Base-by-base conservation (phyloP, 2,329 filamentous ascomycete species). In the Tolypocladium ophioglossoides region DNA sequence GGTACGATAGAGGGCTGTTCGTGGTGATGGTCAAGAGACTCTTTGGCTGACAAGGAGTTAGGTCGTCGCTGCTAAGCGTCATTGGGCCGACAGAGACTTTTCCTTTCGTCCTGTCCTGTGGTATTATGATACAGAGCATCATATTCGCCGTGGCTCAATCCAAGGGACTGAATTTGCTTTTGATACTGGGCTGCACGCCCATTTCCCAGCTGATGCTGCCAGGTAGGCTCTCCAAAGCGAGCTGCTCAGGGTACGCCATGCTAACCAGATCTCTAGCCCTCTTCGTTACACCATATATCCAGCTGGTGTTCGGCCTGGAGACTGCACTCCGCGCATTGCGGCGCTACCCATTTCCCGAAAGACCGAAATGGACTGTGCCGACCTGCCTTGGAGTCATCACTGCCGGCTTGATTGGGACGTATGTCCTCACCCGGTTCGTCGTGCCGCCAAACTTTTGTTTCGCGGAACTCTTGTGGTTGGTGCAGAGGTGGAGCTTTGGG, bases 391-490 rank as follows among this genome's bases (percentile, higher is more conserved):
- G 66, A 22, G 63, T 76, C 14, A 67, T 85, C 30, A 66, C 75
- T 20, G 64, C 80, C 48, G 70, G 83, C 55, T 63, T 79, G 22
- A 64, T 87, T 37, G 66, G 70, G 39, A 82, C 79, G 22, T 85
- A 83, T 68, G 69, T 84, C 39, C 77, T 84, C 30, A 81, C 83
- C 18, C 71, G 78, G 54, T 72, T 80, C 51, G 70, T 78, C 57
- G 74, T 72, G 5, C 77, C 84, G 46, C 74, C 75, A 7, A 77
- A 84, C 58, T 75, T 78, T 52, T 89, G 85, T 69, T 83, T 87
- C 61, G 83, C 82, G 27, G 83, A 82, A 7, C 72, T 89, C 9
- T 81, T 87, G 59, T 87, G 82, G 81, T 86, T 85, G 57, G 72
- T 87, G 44, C 74, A 79, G 54, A 75, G 73, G 59, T 88, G 83